These are phyloP conservation scores for Piper betle DNA, from an alignment of 164 flowering plant genomes.

Conservation along the genomic window DNA sequence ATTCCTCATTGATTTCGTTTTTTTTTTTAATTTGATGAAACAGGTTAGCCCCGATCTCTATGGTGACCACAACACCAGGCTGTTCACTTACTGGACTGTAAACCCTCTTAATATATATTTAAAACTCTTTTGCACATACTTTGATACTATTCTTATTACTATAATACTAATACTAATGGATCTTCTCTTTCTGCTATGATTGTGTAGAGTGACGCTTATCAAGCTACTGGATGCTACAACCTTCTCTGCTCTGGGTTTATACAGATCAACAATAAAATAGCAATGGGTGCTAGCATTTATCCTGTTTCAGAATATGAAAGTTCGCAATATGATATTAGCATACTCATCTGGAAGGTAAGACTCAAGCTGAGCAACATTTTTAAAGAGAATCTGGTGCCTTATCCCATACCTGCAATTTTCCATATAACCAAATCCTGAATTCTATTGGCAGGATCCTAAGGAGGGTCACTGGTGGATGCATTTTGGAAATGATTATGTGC, in stretches of 20 bases:
- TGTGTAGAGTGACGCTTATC: slow-evolving; percentile 71
- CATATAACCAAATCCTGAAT: not conserved
- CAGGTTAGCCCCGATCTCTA: slow-evolving; percentile 96
- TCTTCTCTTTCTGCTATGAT: not conserved
- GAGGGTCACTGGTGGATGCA: slow-evolving; percentile 65
- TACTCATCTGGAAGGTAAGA: slow-evolving; percentile 88
- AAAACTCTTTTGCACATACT: too few species aligned
- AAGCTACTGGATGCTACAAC: slow-evolving; percentile 90
- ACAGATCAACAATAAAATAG: slow-evolving; percentile 66
- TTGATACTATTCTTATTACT: not conserved
- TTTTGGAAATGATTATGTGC: slow-evolving; percentile 37
- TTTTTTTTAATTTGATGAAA: not conserved
- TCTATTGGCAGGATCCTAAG: slow-evolving; percentile 30
- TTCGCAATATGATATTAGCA: slow-evolving; percentile 82
- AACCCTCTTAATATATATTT: slow-evolving; percentile 14
- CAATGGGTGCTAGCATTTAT: slow-evolving; percentile 89
- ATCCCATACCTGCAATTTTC: not conserved
- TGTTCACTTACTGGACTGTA: slow-evolving; percentile 98
- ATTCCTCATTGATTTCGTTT: not conserved
- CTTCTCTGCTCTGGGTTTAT: slow-evolving; percentile 91
- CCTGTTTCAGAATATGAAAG: slow-evolving; percentile 62
- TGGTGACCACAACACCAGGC: slow-evolving; percentile 83
- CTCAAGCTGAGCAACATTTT: not conserved
- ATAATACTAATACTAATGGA: too few species aligned
- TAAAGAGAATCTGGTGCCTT: slow-evolving; percentile 13